A percentile compares a stretch with the other conserved stretches of the same genome.
These are phyloP conservation scores for Hordeum marinum DNA, from an alignment of 176 grass and related monocot genomes.

Conservation along the genomic window DNA sequence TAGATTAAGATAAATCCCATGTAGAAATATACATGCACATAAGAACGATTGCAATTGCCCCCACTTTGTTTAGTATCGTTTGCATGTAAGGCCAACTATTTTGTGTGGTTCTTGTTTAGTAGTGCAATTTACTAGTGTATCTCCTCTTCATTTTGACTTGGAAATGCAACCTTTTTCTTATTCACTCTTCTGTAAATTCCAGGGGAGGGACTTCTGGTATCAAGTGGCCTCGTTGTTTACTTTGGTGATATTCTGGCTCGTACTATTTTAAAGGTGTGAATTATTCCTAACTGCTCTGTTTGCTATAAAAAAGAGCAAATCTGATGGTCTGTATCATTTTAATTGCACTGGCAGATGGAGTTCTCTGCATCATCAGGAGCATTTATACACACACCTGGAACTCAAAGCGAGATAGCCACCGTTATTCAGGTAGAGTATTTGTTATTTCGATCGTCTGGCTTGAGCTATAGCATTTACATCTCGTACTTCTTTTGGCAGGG, in stretches of 20 bases:
- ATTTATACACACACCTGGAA: constrained; percentile 46
- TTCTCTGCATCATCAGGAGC: constrained; percentile 32
- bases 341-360: constrained; percentile 39
- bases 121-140: constrained; percentile 4
- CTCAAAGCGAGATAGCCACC: constrained; percentile 54
- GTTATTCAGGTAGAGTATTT: constrained; percentile 73
- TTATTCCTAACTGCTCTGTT: constrained; percentile 4
- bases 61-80: neutral
- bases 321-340: neutral
- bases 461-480: constrained; percentile 21
- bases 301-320: neutral
- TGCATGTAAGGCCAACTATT: neutral
- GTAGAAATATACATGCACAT: neutral
- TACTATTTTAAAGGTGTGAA: constrained; percentile 68
- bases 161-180: neutral
- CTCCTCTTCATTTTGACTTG: neutral
- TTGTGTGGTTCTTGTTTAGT: constrained; percentile 3
- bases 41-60: neutral
- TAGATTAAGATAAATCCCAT: neutral
- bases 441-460: neutral
- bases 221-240: constrained; percentile 77
- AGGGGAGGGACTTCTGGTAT: constrained; percentile 89
- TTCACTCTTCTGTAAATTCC: constrained; percentile 35
- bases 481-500: constrained; percentile 40
- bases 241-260: constrained; percentile 71